These are phyloP conservation scores for Anthracocystis panici-leucophaei DNA, from an alignment of 1,284 basidiomycete genomes.

Conservation along the genomic window DNA sequence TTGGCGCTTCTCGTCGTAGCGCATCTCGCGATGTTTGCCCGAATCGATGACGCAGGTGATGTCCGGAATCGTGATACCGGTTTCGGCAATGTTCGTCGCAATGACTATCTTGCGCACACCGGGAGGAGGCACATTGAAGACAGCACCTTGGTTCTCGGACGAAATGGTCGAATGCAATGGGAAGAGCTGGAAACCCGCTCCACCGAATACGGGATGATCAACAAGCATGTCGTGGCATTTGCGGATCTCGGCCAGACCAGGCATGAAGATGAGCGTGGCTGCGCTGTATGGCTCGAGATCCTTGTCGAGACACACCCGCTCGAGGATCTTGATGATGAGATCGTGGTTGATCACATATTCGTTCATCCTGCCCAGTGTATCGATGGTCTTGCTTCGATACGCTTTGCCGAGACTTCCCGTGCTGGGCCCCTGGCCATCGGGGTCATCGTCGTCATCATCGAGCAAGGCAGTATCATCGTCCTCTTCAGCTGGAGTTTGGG, in stretches of 20 bases:
- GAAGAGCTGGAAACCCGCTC: constrained; percentile 80
- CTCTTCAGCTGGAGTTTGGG: constrained; percentile 73
- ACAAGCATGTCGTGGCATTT: constrained; percentile 84
- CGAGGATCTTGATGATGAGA: constrained; percentile 82
- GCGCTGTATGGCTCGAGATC: constrained; percentile 77
- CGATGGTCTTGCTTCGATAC: constrained; percentile 80
- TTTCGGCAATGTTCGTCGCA: constrained; percentile 81
- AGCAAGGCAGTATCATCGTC: constrained; percentile 82
- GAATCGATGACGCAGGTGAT: constrained; percentile 97
- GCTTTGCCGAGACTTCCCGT: constrained; percentile 71
- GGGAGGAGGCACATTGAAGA: constrained; percentile 85
- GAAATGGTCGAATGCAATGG: constrained; percentile 85
- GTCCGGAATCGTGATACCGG: constrained; percentile 97
- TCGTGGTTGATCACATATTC: constrained; percentile 79
- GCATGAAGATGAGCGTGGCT: constrained; percentile 92
- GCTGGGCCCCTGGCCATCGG: constrained; percentile 68
- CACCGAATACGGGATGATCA: constrained; percentile 82
- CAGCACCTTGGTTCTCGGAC: constrained; percentile 84
- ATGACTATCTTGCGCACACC: constrained; percentile 92
- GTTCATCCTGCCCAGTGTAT: constrained; percentile 87
- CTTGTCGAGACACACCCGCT: constrained; percentile 82
- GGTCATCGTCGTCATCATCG: constrained; percentile 80
- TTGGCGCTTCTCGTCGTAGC: constrained; percentile 96
- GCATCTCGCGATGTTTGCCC: constrained; percentile 80
- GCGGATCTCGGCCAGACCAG: constrained; percentile 86